Evolutionary conservation across 371 early-diverging fungal species (phyloP).

Genomic region (Rhizopus delemar): DNA sequence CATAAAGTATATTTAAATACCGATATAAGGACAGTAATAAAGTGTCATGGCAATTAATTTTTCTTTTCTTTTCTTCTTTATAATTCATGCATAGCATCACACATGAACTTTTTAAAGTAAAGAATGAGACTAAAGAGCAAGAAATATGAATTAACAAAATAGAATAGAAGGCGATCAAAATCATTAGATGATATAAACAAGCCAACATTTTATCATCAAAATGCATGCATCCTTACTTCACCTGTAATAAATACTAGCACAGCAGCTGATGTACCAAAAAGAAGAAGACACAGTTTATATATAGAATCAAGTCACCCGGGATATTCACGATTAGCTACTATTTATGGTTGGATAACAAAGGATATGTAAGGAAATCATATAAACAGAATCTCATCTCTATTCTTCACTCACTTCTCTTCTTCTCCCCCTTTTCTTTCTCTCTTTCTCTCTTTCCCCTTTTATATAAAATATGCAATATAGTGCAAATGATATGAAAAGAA

Average conservation of each 20-base stretch:
- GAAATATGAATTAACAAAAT: not conserved
- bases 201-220: conserved; percentile 4
- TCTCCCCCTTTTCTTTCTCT: not conserved
- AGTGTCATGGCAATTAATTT: conserved; percentile 1
- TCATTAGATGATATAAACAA: conserved; percentile 38
- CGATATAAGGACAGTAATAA: not conserved
- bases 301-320: conserved; percentile 46
- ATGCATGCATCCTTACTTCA: conserved; percentile 18
- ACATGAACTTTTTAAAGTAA: conserved; percentile 5
- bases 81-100: conserved; percentile 4
- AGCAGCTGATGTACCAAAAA: conserved; percentile 13
- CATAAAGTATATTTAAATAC: no score
- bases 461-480: no score
- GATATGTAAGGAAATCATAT: not conserved
- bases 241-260: conserved; percentile 13
- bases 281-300: conserved; percentile 53
- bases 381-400: not conserved
- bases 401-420: not conserved
- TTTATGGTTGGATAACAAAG: conserved; percentile 58
- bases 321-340: conserved; percentile 51
- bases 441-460: not conserved
- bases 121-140: not conserved
- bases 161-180: conserved; percentile 41
- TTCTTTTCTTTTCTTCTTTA: conserved; percentile 3
- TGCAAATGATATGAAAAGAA: conserved; percentile 1